A percentile compares a stretch with the other conserved stretches of the same genome.
Evolutionary conservation across 768 basidiomycete species (phyloP).

Genomic region (Tricholoma bakamatsutake): DNA sequence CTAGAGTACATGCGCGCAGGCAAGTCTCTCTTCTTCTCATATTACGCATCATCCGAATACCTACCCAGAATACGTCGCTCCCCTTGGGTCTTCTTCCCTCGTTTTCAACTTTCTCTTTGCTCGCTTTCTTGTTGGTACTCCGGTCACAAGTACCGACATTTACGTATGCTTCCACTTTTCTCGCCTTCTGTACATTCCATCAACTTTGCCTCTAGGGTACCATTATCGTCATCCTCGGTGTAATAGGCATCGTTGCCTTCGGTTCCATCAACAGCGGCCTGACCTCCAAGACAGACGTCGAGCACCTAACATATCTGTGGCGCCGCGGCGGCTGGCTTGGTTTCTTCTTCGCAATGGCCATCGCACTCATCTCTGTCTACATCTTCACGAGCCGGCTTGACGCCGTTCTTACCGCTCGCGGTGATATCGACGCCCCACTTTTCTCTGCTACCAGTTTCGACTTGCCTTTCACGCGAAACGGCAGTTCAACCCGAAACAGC

Average conservation of each 20-base stretch:
- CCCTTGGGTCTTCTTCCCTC: conserved; percentile 87
- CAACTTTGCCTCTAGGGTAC: conserved; percentile 52
- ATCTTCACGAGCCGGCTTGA: conserved; percentile 71
- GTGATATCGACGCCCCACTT: conserved; percentile 61
- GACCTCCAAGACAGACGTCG: conserved; percentile 63
- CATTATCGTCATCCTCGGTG: conserved; percentile 74
- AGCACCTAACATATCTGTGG: conserved; percentile 81
- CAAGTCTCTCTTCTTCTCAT: conserved; percentile 20
- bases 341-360: conserved; percentile 78
- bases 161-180: conserved; percentile 42
- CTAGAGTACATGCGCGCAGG: conserved; percentile 87
- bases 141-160: conserved; percentile 79
- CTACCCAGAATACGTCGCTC: conserved; percentile 84
- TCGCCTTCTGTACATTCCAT: neutral
- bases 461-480: neutral
- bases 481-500: neutral
- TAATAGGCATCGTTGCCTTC: conserved; percentile 84
- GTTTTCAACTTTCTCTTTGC: conserved; percentile 98
- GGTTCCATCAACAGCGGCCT: conserved; percentile 82
- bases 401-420: conserved; percentile 60
- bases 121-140: conserved; percentile 79
- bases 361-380: conserved; percentile 59
- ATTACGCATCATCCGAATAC: conserved; percentile 1
- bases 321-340: conserved; percentile 83
- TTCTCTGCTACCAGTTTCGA: conserved; percentile 30